These are phyloP conservation scores for Akanthomyces dipterigenus DNA, from an alignment of 2,329 filamentous ascomycete species.

Conservation along the genomic window DNA sequence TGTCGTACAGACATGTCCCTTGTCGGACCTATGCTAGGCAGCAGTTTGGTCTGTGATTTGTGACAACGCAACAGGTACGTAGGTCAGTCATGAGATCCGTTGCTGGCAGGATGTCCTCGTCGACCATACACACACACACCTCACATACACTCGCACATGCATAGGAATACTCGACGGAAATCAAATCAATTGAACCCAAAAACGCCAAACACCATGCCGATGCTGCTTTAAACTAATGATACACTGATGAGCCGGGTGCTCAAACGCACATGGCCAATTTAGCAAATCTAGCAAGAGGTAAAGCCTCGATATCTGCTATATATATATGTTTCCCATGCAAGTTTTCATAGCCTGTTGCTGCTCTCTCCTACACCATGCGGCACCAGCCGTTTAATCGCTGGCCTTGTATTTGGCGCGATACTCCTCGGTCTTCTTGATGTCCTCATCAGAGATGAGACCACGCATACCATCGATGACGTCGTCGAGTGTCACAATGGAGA, in stretches of 20 bases:
- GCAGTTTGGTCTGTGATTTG: not conserved
- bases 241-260: not conserved
- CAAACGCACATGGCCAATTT: not conserved
- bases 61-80: not conserved
- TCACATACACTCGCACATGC: not conserved
- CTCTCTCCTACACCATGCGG: not conserved
- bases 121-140: not conserved
- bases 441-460: slow-evolving; percentile 52
- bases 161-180: not conserved
- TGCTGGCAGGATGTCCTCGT: too few species aligned
- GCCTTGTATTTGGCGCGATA: slow-evolving; percentile 64
- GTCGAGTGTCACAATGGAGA: slow-evolving; percentile 75
- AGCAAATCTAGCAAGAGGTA: not conserved
- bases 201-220: slow-evolving; percentile 11
- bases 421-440: slow-evolving; percentile 62
- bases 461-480: slow-evolving; percentile 71
- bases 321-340: not conserved
- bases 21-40: not conserved
- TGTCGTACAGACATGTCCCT: not conserved
- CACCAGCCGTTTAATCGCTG: slow-evolving; percentile 37
- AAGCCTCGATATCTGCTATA: slow-evolving; percentile 6
- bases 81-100: not conserved
- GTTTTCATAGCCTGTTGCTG: not conserved
- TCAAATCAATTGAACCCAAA: slow-evolving; percentile 1
- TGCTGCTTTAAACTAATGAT: slow-evolving; percentile 9